Conservation (phyloP, 495 filamentous ascomycete species). For the Pseudevernia furfuracea region DNA sequence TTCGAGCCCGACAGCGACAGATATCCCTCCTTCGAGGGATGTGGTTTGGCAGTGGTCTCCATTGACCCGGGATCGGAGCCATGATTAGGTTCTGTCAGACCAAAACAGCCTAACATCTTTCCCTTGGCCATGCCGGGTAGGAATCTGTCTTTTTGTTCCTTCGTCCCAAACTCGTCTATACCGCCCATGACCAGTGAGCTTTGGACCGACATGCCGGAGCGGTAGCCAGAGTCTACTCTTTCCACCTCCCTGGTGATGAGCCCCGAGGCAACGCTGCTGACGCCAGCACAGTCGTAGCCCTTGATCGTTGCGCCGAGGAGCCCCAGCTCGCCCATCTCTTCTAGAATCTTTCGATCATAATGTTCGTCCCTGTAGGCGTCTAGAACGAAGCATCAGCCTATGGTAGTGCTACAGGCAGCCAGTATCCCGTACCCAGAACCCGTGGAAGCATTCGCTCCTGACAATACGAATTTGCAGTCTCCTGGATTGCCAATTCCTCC, state of each 20-base stretch:
- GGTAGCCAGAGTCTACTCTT: slow-evolving; percentile 90
- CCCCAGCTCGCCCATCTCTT: slow-evolving; percentile 94
- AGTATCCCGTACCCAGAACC: slow-evolving; percentile 63
- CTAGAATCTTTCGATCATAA: slow-evolving; percentile 80
- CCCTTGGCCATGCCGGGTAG: slow-evolving; percentile 81
- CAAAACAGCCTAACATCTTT: slow-evolving; percentile 82
- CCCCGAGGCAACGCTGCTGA: slow-evolving; percentile 81
- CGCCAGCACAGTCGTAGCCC: slow-evolving; percentile 92
- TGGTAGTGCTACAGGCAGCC: neutral
- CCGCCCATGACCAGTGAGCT: slow-evolving; percentile 91
- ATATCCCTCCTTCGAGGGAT: slow-evolving; percentile 81
- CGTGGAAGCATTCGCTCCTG: slow-evolving; percentile 80
- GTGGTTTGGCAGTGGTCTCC: slow-evolving; percentile 81
- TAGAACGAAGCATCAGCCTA: slow-evolving; percentile 30
- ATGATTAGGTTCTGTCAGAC: slow-evolving; percentile 94
- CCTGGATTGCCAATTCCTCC: slow-evolving; percentile 82
- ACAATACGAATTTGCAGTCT: slow-evolving; percentile 85
- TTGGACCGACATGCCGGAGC: slow-evolving; percentile 94
- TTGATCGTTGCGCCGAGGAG: slow-evolving; percentile 85
- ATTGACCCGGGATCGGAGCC: slow-evolving; percentile 94
- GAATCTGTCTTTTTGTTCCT: slow-evolving; percentile 84
- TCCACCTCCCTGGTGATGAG: slow-evolving; percentile 95
- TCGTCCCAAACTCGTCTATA: slow-evolving; percentile 87
- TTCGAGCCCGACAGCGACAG: slow-evolving; percentile 77
- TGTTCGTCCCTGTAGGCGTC: slow-evolving; percentile 93